Base-by-base conservation (phyloP, 1,284 basidiomycete genomes). In the Ustilago sp. region DNA sequence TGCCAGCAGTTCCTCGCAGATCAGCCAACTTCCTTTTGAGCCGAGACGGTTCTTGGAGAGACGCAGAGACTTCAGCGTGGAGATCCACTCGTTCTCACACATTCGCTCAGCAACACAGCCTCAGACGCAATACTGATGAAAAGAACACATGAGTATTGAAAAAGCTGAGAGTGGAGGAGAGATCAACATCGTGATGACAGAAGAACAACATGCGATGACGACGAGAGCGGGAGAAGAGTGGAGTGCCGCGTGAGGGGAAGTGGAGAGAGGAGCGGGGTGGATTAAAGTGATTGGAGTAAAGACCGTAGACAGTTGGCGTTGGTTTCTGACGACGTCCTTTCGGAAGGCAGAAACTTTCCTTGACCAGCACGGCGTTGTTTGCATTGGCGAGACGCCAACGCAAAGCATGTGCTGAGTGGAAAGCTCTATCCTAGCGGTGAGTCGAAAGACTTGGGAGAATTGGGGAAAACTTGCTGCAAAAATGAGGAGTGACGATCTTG, bases 281-380 rank as follows among this genome's bases (percentile, higher is more conserved):
- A 64, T 65, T 41, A 53, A n/a, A 50, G 31, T 50, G 31, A 31
- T 45, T 32, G 48, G 59, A 68, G 71, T 74, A 74, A 68, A 74
- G 71, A 74, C 71, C 54, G 71, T 74, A 64, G 53, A 68, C 61
- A 74, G 71, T 74, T 74, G 71, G 71, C 56, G 50, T 50, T 56
- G 39, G 50, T 41, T 48, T 19, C 5, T 7, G 48, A 50, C 48
- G 15, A 23, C 48, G 48, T 50, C 48, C 48, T 23, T 31, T 31
- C 4, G n/a, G 23, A n/a, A 31, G 15, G 28, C 8, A 8, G 15
- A 13, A 8, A 19, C 43, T 28, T 32, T 50, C 8, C 47, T 50
- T 50, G 13, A 50, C 23, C n/a, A 28, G 48, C 48, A 50, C n/a
- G 48, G 13, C 28, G 6, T 32, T 8, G 28, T 6, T 32, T 5